phyloP scores from a whole-genome alignment of 345 rosid species.

The Citrus reticulata region DNA sequence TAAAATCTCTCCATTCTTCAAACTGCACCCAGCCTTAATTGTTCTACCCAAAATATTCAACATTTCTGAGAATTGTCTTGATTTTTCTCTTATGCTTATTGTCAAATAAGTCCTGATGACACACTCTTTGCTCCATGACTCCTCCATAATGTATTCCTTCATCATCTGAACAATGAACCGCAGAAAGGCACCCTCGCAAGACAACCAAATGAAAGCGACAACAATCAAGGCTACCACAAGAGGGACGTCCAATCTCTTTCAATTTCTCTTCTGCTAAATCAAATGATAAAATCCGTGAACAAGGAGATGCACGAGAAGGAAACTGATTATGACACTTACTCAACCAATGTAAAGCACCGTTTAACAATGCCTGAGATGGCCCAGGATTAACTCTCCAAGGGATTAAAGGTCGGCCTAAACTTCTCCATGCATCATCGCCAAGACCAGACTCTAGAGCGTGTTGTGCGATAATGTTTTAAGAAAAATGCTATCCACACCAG shows the following conservation, averaged over 20 bases:
- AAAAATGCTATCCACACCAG: neutral
- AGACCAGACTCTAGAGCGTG: neutral
- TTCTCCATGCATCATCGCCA: neutral
- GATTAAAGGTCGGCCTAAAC: neutral
- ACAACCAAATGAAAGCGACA: neutral
- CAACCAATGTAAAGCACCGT: conserved; percentile 4
- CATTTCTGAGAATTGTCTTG: neutral
- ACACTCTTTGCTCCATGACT: neutral
- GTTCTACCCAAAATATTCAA: too few species aligned
- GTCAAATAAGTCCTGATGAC: too few species aligned
- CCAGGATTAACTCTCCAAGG: neutral
- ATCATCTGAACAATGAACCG: neutral
- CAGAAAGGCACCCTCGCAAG: conserved; percentile 3
- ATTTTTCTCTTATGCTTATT: neutral
- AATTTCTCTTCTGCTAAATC: neutral
- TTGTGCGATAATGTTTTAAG: neutral
- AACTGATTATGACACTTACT: neutral
- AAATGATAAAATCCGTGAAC: neutral
- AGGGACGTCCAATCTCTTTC: neutral
- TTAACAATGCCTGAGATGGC: neutral
- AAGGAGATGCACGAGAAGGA: neutral
- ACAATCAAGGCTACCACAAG: neutral
- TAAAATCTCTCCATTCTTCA: too few species aligned
- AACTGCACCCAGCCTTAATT: neutral
- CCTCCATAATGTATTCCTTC: neutral